Evolutionary conservation across 208 protist species (phyloP).

Genomic region (Leishmania major): DNA sequence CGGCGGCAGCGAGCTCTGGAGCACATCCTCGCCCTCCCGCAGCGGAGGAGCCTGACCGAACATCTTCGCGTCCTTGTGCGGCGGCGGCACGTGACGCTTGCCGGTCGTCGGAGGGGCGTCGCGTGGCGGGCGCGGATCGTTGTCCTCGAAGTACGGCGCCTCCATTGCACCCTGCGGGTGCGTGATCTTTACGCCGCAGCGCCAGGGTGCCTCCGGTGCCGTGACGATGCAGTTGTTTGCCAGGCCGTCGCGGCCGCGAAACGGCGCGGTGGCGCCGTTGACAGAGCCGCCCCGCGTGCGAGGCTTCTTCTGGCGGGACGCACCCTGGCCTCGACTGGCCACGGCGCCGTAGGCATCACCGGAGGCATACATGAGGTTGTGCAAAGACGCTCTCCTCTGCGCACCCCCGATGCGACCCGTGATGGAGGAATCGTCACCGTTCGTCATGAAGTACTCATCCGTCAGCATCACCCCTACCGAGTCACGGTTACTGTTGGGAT

Average conservation of each 20-base stretch:
- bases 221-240: conserved; percentile 45
- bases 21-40: background rate
- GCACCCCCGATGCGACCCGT: background rate
- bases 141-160: conserved; percentile 70
- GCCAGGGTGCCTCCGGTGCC: conserved; percentile 38
- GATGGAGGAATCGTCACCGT: conserved; percentile 8
- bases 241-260: conserved; percentile 18
- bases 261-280: background rate
- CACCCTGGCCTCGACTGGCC: conserved; percentile 27
- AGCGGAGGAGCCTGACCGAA: conserved; percentile 20
- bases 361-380: background rate
- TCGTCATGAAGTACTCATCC: conserved; percentile 68
- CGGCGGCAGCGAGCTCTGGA: conserved; percentile 27
- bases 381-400: background rate
- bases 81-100: conserved; percentile 43
- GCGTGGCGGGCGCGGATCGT: conserved; percentile 49
- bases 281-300: background rate
- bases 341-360: background rate
- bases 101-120: conserved; percentile 26
- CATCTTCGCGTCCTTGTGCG: conserved; percentile 32
- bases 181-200: conserved; percentile 40
- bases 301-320: conserved; percentile 1
- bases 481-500: conserved; percentile 48
- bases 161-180: conserved; percentile 36
- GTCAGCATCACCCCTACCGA: conserved; percentile 69